These are phyloP conservation scores for Gossypium aridum DNA, from an alignment of 441 rosid genomes.

Conservation along the genomic window DNA sequence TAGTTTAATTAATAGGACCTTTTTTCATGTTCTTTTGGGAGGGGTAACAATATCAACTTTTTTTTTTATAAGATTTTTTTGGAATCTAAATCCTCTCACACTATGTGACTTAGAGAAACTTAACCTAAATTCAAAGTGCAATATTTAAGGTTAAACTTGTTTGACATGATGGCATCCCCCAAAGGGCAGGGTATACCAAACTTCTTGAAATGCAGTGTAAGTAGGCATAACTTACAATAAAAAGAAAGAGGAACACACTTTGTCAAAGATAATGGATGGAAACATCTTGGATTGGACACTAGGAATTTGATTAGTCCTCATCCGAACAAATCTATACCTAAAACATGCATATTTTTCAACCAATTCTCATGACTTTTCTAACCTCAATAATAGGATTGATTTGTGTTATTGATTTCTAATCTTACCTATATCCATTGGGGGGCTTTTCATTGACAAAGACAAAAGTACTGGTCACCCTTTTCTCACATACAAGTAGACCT, in stretches of 20 bases:
- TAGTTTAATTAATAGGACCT: not conserved
- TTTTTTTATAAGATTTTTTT: not conserved
- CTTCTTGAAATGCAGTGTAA: not conserved
- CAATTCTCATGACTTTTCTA: not conserved
- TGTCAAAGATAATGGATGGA: not conserved
- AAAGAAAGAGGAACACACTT: not conserved
- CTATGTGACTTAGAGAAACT: no score
- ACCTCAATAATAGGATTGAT: not conserved
- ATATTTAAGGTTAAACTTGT: not conserved
- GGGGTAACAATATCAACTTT: not conserved
- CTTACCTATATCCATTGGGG: not conserved
- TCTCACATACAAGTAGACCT: no score
- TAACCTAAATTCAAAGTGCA: not conserved
- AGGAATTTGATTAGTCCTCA: not conserved
- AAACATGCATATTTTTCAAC: not conserved
- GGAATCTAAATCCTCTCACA: not conserved
- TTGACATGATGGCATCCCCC: not conserved
- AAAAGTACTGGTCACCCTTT: not conserved
- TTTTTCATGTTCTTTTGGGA: not conserved
- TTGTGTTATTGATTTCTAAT: not conserved
- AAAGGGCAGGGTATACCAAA: not conserved
- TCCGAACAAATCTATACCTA: not conserved
- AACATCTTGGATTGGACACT: not conserved
- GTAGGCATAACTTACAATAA: not conserved
- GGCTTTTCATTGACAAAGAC: not conserved